phyloP scores from a whole-genome alignment of 306 rosid genomes.

The Malus sylvestris region DNA sequence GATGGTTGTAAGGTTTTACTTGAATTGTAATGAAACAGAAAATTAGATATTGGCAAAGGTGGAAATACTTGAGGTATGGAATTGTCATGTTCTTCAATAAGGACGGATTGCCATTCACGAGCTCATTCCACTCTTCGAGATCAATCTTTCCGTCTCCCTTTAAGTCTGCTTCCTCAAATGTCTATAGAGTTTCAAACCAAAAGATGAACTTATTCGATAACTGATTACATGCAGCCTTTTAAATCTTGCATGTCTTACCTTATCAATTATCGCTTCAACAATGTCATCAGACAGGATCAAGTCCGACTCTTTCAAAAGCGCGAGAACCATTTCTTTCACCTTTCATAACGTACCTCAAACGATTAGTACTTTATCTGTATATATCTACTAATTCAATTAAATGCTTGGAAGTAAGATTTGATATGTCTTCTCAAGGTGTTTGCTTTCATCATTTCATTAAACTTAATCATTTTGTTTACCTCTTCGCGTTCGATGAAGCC shows the following conservation, averaged over 20 bases:
- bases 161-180: constrained; percentile 46
- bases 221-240: not conserved
- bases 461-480: constrained; percentile 21
- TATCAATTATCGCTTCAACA: constrained; percentile 38
- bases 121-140: constrained; percentile 34
- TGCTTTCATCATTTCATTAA: not conserved
- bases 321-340: constrained; percentile 52
- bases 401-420: not conserved
- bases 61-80: constrained; percentile 43
- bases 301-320: constrained; percentile 44
- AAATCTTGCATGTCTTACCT: constrained; percentile 20
- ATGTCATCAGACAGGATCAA: constrained; percentile 41
- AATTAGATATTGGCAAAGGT: not conserved
- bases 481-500: constrained; percentile 47
- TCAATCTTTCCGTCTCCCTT: constrained; percentile 61
- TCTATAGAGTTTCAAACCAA: constrained; percentile 12
- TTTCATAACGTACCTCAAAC: not conserved
- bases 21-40: not conserved
- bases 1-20: not conserved
- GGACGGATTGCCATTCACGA: constrained; percentile 43
- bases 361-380: not conserved
- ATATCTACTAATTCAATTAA: not conserved
- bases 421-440: not conserved
- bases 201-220: not conserved
- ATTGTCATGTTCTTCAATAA: constrained; percentile 55